Percentiles rank a stretch among this genome's conserved stretches.
Evolutionary conservation across 495 filamentous ascomycete genomes (phyloP).

Genomic region (Lasiosphaeriaceae sp.): DNA sequence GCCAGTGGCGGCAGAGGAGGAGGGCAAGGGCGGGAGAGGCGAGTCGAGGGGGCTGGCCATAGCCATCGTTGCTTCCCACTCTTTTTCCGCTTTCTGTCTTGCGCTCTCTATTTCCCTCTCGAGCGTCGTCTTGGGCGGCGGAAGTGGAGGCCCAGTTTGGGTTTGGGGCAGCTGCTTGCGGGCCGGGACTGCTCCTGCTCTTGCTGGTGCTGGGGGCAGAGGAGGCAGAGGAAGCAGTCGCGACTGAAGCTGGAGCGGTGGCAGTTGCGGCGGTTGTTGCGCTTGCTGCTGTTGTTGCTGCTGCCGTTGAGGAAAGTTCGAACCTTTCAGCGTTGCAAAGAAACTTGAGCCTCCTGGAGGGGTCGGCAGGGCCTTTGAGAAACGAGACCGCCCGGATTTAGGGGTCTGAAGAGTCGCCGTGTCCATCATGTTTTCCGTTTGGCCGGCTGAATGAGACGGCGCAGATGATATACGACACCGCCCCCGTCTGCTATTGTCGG

Average conservation of each 20-base stretch:
- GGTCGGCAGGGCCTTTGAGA: constrained; percentile 33
- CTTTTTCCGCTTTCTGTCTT: neutral
- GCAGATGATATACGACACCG: constrained; percentile 8
- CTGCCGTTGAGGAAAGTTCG: neutral
- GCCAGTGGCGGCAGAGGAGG: neutral
- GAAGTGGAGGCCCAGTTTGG: constrained; percentile 15
- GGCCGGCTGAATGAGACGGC: constrained; percentile 24
- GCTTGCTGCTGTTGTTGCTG: too few relatives aligned
- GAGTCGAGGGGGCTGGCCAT: constrained; percentile 18
- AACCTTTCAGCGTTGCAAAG: neutral
- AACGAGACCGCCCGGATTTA: constrained; percentile 30
- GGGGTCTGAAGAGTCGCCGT: constrained; percentile 25
- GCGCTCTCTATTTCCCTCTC: constrained; percentile 1
- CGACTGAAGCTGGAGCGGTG: constrained; percentile 9
- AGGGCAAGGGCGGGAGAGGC: constrained; percentile 32
- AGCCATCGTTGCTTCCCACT: constrained; percentile 15
- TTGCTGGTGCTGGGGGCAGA: constrained; percentile 1
- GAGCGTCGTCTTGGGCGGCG: constrained; percentile 16
- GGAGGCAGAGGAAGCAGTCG: constrained; percentile 14
- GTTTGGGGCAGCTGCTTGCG: constrained; percentile 16
- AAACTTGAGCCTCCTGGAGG: constrained; percentile 22
- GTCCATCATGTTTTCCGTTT: constrained; percentile 23
- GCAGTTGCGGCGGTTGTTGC: neutral
- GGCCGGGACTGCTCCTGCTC: neutral
- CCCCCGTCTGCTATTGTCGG: constrained; percentile 1